Evolutionary conservation across 345 rosid species (phyloP).

Genomic region (Citrus sp.): DNA sequence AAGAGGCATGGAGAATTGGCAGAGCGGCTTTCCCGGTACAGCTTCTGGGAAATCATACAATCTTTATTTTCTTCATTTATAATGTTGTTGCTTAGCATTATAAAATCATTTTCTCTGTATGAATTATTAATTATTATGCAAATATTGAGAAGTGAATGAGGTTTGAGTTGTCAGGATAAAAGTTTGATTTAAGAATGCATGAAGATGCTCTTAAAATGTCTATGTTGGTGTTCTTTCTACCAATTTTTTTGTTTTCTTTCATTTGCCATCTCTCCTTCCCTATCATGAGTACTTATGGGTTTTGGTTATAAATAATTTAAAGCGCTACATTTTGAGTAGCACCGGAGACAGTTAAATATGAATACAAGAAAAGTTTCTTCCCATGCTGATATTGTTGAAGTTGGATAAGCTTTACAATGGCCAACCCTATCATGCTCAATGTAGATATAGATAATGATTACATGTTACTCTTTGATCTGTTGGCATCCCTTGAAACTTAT

Average conservation of each 20-base stretch:
- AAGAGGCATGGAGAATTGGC: slow-evolving; percentile 79
- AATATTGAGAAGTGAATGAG: not conserved
- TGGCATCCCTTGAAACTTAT: not conserved
- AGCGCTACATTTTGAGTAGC: not conserved
- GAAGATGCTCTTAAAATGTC: not conserved
- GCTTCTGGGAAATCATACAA: not conserved
- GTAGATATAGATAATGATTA: not conserved
- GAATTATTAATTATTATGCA: not conserved
- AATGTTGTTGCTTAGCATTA: not conserved
- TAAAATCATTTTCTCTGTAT: not conserved
- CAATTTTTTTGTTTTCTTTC: not conserved
- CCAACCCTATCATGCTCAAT: not conserved
- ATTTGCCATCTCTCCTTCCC: not conserved
- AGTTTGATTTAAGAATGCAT: not conserved
- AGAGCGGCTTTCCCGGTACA: slow-evolving; percentile 75
- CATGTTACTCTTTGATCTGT: not conserved
- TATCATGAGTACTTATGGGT: not conserved
- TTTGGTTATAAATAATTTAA: not conserved
- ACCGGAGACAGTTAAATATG: not conserved
- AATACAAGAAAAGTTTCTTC: not conserved
- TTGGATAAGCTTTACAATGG: not conserved
- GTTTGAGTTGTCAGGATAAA: not conserved
- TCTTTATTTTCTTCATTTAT: not conserved
- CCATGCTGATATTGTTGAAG: not conserved
- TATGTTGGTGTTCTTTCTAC: not conserved